Evolutionary conservation across 2,329 filamentous ascomycete genomes (phyloP), one percentile per base, ranked within the genome.

Genomic region (Talaromyces sp.): DNA sequence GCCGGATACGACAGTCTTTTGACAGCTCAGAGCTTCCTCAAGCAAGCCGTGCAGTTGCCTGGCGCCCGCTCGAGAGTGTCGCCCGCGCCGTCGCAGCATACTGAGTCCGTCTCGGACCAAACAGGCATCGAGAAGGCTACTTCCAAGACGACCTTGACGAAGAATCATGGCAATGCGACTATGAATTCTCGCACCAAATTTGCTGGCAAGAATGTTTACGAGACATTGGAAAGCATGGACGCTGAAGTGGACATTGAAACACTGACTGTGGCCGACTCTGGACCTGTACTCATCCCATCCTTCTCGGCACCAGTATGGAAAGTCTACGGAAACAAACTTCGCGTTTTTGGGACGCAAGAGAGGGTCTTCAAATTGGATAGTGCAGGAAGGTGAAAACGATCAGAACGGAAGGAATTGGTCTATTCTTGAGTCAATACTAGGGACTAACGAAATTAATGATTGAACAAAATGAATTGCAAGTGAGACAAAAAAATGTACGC

Each of bases 1-100:
- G 87, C 87, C 17, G 87, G 87, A 7, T 89, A 85, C 68, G 87
- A 89, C 72, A 88, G 85, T 73, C 81, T 85, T 67, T 77, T 88
- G 25, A 87, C 87, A 0, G 87, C 86, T 2, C 82, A 83, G 64
- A 79, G 88, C 29, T 84, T 87, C 68, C 79, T 88, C 61, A 82
- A 83, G 63, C 77, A 89, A 3, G 82, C 84, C 8, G 78, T 82
- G 1, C 84, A 84, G 69, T 76, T 87, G 3, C 62, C 58, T 10
- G 43, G 58, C 15, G 54, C 61, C 13, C 79, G 82, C 66, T 74
- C 75, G 10, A 77, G 78, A 40, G 25, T 31, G 15, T 67, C 74
- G 75, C 27, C n/a, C 25, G 22, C 10, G 27, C 10, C 3, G n/a
- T 17, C 10, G 49, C 34, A 58, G 36, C 56, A 40, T 19, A 58